phyloP scores from a whole-genome alignment of 2,329 filamentous ascomycete genomes.

The Alternaria burnsii region DNA sequence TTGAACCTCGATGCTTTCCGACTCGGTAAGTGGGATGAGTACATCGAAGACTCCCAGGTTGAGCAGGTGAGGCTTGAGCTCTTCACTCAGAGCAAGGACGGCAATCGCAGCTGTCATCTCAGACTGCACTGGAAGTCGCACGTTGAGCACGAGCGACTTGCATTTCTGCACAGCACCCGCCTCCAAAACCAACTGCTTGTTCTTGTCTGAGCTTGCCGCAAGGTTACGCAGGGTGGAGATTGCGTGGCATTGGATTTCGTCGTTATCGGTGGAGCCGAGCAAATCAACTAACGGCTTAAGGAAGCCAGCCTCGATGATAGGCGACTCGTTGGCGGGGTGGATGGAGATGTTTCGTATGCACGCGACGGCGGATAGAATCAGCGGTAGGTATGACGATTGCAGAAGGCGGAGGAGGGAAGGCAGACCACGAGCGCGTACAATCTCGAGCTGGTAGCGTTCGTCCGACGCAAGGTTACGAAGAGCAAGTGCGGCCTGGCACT shows the following conservation, averaged over 20 bases:
- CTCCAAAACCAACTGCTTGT: slow-evolving; percentile 97
- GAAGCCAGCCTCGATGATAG: slow-evolving; percentile 98
- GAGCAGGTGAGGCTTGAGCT: slow-evolving; percentile 89
- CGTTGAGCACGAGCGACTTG: slow-evolving; percentile 93
- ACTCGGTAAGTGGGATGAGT: slow-evolving; percentile 92
- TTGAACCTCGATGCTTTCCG: slow-evolving; percentile 95
- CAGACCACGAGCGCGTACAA: slow-evolving; percentile 87
- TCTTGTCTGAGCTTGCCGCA: slow-evolving; percentile 94
- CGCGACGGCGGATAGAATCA: slow-evolving; percentile 95
- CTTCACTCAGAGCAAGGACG: slow-evolving; percentile 92
- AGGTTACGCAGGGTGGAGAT: slow-evolving; percentile 96
- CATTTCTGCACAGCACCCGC: slow-evolving; percentile 98
- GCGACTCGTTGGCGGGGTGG: slow-evolving; percentile 95
- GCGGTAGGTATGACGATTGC: slow-evolving; percentile 92
- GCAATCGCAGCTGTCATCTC: slow-evolving; percentile 99
- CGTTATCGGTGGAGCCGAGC: slow-evolving; percentile 93
- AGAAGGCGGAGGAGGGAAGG: slow-evolving; percentile 86
- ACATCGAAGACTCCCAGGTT: slow-evolving; percentile 96
- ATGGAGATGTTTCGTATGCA: slow-evolving; percentile 99
- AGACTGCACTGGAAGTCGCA: slow-evolving; percentile 92
- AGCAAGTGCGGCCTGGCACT: slow-evolving; percentile 94
- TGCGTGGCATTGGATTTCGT: slow-evolving; percentile 98
- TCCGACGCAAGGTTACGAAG: slow-evolving; percentile 95
- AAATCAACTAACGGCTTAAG: slow-evolving; percentile 92
- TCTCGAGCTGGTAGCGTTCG: slow-evolving; percentile 98